Percentiles rank a stretch among this genome's conserved stretches.
Evolutionary conservation across 2,329 filamentous ascomycete species (phyloP).

Genomic region (Pseudogymnoascus sp.): DNA sequence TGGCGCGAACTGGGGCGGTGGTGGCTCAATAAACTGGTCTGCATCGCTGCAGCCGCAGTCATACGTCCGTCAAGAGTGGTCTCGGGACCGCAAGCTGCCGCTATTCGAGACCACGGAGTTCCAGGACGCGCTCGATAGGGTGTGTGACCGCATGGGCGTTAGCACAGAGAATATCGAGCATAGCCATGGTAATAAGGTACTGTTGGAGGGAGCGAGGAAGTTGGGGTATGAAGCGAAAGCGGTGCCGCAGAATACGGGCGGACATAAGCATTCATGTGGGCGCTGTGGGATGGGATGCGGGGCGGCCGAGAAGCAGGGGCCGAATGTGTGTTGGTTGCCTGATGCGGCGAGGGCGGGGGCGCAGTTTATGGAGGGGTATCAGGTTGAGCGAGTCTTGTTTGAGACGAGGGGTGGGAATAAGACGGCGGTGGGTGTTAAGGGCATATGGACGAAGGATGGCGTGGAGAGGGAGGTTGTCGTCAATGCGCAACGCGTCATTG

Average conservation of each 20-base stretch:
- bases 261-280: constrained; percentile 65
- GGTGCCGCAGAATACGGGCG: constrained; percentile 73
- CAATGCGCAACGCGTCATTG: constrained; percentile 69
- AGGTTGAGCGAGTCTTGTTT: constrained; percentile 63
- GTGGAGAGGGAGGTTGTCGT: constrained; percentile 54
- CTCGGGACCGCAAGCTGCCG: constrained; percentile 51
- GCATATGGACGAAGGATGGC: constrained; percentile 50
- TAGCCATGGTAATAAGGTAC: constrained; percentile 59
- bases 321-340: constrained; percentile 66
- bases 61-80: constrained; percentile 76
- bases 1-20: constrained; percentile 73
- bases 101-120: constrained; percentile 69
- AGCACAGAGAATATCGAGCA: constrained; percentile 57
- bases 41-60: constrained; percentile 57
- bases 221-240: constrained; percentile 61
- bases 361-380: constrained; percentile 74
- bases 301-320: constrained; percentile 67
- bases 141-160: constrained; percentile 72
- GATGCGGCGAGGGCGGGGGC: constrained; percentile 72
- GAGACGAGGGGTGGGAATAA: constrained; percentile 35
- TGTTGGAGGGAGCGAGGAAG: constrained; percentile 67
- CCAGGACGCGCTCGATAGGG: constrained; percentile 69
- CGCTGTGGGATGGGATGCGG: constrained; percentile 53
- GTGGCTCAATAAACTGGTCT: constrained; percentile 83
- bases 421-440: constrained; percentile 59